Percentiles rank a stretch among this genome's conserved stretches.
These are phyloP conservation scores for Rhodamnia rubescens DNA, from an alignment of 345 rosid species.

Conservation along the genomic window DNA sequence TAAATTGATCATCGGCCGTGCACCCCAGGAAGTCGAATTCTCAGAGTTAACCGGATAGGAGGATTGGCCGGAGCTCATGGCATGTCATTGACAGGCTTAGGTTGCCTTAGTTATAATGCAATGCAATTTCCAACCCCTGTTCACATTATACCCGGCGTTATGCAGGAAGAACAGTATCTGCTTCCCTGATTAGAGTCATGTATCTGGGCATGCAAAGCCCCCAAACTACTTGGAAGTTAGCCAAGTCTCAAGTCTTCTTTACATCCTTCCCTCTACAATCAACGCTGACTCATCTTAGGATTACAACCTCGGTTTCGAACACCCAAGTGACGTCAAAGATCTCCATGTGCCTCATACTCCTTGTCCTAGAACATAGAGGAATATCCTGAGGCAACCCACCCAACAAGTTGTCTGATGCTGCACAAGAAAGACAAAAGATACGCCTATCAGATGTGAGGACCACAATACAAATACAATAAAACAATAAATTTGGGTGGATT, in stretches of 20 bases:
- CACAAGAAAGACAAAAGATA: neutral
- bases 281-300: neutral
- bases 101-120: neutral
- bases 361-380: neutral
- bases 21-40: neutral
- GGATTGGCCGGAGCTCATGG: neutral
- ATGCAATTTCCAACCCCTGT: neutral
- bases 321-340: neutral
- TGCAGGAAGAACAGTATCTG: neutral
- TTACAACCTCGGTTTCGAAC: neutral
- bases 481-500: neutral
- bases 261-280: neutral
- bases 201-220: neutral
- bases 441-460: neutral
- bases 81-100: neutral
- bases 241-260: neutral
- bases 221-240: neutral
- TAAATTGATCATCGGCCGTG: neutral
- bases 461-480: neutral
- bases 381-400: neutral
- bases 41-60: neutral
- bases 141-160: neutral
- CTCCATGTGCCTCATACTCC: neutral
- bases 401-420: neutral
- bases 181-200: neutral